Percentiles rank a stretch among this genome's conserved stretches.
These are phyloP conservation scores for Raddia guianensis DNA, from an alignment of 176 grass and related monocot genomes.

Conservation along the genomic window DNA sequence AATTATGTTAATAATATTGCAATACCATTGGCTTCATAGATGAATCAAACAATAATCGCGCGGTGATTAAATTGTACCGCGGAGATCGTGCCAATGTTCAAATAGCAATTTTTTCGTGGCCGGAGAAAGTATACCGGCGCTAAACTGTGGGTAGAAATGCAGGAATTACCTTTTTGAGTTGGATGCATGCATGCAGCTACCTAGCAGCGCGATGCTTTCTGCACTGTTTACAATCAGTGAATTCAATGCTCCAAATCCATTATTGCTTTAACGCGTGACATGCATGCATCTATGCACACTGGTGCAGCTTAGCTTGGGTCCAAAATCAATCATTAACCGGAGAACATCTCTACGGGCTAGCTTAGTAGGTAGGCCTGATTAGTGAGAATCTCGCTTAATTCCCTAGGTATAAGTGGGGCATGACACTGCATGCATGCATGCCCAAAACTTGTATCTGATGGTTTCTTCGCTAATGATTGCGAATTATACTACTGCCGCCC, in stretches of 20 bases:
- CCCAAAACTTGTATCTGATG: slow-evolving; percentile 33
- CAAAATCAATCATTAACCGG: slow-evolving; percentile 51
- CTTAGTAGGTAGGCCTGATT: slow-evolving; percentile 36
- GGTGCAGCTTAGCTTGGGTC: not conserved
- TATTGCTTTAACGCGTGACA: not conserved
- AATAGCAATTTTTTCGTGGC: too few species aligned
- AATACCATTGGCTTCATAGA: too few species aligned
- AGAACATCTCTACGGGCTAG: slow-evolving; percentile 31
- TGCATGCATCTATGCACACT: not conserved
- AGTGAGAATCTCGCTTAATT: slow-evolving; percentile 39
- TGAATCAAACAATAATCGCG: too few species aligned
- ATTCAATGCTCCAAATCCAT: not conserved
- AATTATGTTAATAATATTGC: too few species aligned
- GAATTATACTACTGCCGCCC: slow-evolving; percentile 45
- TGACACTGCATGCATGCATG: slow-evolving; percentile 53
- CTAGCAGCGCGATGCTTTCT: not conserved
- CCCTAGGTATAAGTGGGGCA: slow-evolving; percentile 29
- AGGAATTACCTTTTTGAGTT: slow-evolving; percentile 4
- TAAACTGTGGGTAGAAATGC: not conserved
- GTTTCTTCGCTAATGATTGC: slow-evolving; percentile 53
- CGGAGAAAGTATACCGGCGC: too few species aligned
- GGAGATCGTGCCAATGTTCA: too few species aligned
- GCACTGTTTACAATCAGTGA: not conserved
- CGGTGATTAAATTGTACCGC: too few species aligned
- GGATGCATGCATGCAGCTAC: not conserved